These are phyloP conservation scores for Symbiodinium natans DNA, from an alignment of 73 alveolate species.

Conservation along the genomic window DNA sequence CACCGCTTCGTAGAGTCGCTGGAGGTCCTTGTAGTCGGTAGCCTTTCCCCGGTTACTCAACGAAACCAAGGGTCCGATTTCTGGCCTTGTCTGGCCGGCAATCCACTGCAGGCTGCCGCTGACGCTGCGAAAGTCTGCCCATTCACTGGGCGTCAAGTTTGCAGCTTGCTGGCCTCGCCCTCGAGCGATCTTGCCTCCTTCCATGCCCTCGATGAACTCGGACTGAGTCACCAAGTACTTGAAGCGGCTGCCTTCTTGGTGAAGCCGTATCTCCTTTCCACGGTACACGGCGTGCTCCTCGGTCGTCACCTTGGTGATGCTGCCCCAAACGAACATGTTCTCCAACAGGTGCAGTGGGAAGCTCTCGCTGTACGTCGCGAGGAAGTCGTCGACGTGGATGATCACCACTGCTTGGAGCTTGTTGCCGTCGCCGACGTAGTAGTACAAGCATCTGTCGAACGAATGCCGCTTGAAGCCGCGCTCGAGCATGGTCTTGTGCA, in stretches of 20 bases:
- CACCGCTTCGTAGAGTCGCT: not conserved
- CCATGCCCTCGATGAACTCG: not conserved
- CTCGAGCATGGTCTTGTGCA: not conserved
- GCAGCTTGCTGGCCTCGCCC: not conserved
- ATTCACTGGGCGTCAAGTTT: not conserved
- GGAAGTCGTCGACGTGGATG: conserved; percentile 27
- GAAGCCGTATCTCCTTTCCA: conserved; percentile 8
- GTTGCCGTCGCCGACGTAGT: not conserved
- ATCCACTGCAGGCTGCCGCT: not conserved
- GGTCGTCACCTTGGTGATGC: not conserved
- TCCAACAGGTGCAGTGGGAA: not conserved
- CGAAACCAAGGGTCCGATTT: not conserved
- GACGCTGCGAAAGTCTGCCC: not conserved
- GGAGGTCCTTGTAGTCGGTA: not conserved
- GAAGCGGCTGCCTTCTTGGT: not conserved
- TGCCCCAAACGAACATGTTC: not conserved
- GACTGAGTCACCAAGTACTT: not conserved
- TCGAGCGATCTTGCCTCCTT: not conserved
- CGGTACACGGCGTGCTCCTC: conserved; percentile 3
- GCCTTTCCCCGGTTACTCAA: not conserved
- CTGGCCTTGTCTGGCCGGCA: no score
- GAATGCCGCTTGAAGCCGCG: not conserved
- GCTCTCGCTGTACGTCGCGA: not conserved
- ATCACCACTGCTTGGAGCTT: not conserved
- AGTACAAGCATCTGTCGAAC: conserved; percentile 14